Evolutionary conservation across 2,329 filamentous ascomycete genomes (phyloP).

Genomic region (Xylariaceae sp.): DNA sequence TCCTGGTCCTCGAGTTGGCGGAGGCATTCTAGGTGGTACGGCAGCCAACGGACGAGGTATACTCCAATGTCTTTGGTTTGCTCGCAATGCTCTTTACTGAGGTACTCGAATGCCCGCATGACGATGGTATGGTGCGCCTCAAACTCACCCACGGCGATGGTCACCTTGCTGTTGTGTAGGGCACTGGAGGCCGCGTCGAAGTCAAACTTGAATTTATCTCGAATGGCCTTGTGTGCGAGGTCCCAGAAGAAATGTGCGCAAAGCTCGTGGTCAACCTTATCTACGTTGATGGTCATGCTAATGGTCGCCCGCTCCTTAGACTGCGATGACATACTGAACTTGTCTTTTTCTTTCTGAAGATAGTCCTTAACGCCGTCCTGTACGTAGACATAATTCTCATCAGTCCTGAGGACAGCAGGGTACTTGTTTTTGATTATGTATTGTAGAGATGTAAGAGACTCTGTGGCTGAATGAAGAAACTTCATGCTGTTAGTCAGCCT

Average conservation of each 20-base stretch:
- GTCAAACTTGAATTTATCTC: conserved; percentile 36
- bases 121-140: conserved; percentile 36
- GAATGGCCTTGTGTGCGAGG: conserved; percentile 33
- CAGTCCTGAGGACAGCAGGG: conserved; percentile 29
- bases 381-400: conserved; percentile 24
- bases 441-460: conserved; percentile 29
- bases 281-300: conserved; percentile 38
- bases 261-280: conserved; percentile 36
- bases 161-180: conserved; percentile 13
- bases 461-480: conserved; percentile 31
- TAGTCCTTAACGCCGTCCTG: conserved; percentile 30
- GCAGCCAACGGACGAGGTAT: conserved; percentile 31
- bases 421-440: conserved; percentile 37
- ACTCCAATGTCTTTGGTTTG: conserved; percentile 27
- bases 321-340: neutral
- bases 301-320: conserved; percentile 30
- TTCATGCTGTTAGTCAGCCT: conserved; percentile 17
- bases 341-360: conserved; percentile 24
- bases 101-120: conserved; percentile 29
- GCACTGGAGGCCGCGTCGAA: conserved; percentile 28
- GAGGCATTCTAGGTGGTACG: conserved; percentile 28
- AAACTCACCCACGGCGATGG: conserved; percentile 35
- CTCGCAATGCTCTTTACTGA: conserved; percentile 14
- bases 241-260: conserved; percentile 38
- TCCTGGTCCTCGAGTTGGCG: conserved; percentile 27